Conservation (phyloP, 2,329 filamentous ascomycete genomes). For the Endothia cerciana region DNA sequence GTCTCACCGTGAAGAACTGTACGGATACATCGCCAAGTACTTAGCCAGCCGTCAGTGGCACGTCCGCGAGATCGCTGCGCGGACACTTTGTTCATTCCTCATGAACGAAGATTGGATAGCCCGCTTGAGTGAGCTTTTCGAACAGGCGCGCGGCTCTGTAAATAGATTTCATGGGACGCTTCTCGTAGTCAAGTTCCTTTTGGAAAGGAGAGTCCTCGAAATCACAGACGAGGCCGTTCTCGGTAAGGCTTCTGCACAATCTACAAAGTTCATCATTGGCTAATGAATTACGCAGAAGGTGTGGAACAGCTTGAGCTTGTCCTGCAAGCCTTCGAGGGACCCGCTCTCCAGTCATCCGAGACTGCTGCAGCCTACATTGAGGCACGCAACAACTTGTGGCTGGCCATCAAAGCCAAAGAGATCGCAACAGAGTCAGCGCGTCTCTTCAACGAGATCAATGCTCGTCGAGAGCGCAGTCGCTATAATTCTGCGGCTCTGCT, state of each 20-base stretch:
- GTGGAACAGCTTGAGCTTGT: conserved; percentile 18
- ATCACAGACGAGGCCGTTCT: conserved; percentile 7
- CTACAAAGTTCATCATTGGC: neutral
- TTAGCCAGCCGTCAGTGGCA: conserved; percentile 76
- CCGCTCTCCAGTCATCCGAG: conserved; percentile 40
- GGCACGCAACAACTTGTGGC: conserved; percentile 48
- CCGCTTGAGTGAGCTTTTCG: conserved; percentile 44
- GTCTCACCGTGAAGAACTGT: conserved; percentile 57
- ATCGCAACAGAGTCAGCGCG: neutral
- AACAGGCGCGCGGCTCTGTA: conserved; percentile 39
- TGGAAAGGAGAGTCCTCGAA: conserved; percentile 55
- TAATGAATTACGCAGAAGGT: conserved; percentile 1
- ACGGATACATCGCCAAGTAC: conserved; percentile 62
- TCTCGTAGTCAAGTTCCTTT: conserved; percentile 57
- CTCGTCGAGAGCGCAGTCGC: neutral
- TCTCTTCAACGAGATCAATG: neutral
- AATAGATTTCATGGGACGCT: conserved; percentile 65
- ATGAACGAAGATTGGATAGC: conserved; percentile 54
- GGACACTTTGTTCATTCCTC: conserved; percentile 69
- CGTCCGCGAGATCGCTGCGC: conserved; percentile 78
- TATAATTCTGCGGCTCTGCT: conserved; percentile 41
- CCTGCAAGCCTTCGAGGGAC: conserved; percentile 19
- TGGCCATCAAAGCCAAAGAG: conserved; percentile 16
- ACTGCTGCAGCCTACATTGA: conserved; percentile 52
- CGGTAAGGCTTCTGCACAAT: conserved; percentile 6